Evolutionary conservation across 768 basidiomycete genomes (phyloP).

Genomic region (Serendipita vermifera): DNA sequence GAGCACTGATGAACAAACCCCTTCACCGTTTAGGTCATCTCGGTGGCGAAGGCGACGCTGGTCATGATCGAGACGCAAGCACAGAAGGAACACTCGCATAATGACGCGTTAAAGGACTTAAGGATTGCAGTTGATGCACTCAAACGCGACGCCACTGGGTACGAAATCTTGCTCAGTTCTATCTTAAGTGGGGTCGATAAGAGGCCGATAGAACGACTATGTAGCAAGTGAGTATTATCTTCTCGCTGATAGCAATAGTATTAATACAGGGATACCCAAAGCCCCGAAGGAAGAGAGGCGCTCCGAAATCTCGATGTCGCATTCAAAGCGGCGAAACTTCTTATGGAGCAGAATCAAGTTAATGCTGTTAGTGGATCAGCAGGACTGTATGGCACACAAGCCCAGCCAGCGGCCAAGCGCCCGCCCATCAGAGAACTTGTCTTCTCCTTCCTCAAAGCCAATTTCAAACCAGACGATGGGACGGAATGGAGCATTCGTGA

Average conservation of each 20-base stretch:
- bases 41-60: background rate
- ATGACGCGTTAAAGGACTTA: background rate
- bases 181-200: background rate
- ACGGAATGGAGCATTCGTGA: background rate
- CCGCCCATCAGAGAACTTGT: background rate
- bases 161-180: background rate
- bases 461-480: background rate
- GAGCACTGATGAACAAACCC: no score
- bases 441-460: background rate
- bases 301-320: background rate
- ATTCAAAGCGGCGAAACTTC: background rate
- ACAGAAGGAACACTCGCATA: background rate
- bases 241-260: no score
- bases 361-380: no score
- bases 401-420: background rate
- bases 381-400: no score
- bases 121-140: background rate
- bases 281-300: background rate
- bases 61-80: background rate
- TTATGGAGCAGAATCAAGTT: background rate
- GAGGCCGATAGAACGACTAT: background rate
- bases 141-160: background rate
- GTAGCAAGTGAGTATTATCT: no score
- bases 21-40: no score
- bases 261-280: no score